Conservation (phyloP, 208 protist genomes). For the Lotmaria passim region DNA sequence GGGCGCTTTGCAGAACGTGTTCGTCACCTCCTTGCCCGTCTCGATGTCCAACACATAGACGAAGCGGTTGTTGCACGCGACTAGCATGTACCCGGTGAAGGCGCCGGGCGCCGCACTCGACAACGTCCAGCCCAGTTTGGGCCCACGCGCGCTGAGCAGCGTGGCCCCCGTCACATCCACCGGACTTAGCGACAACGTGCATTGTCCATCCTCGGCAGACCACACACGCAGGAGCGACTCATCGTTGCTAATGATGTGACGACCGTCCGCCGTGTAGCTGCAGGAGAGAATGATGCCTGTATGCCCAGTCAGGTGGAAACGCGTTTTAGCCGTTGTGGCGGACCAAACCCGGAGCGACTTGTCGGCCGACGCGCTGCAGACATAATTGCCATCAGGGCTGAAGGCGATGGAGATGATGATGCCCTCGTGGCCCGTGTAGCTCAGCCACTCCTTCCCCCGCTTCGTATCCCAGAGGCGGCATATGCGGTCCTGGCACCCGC, state of each 20-base stretch:
- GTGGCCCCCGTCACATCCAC: slow-evolving; percentile 53
- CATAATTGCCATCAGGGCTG: slow-evolving; percentile 68
- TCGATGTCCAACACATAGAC: slow-evolving; percentile 84
- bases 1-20: slow-evolving; percentile 81
- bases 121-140: slow-evolving; percentile 79
- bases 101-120: slow-evolving; percentile 73
- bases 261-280: slow-evolving; percentile 76
- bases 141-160: slow-evolving; percentile 24
- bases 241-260: slow-evolving; percentile 90
- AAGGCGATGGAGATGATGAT: slow-evolving; percentile 88
- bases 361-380: slow-evolving; percentile 85
- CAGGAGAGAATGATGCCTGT: slow-evolving; percentile 83
- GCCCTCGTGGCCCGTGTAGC: slow-evolving; percentile 75
- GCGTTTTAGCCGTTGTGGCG: slow-evolving; percentile 63
- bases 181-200: slow-evolving; percentile 60
- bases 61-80: slow-evolving; percentile 85
- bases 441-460: slow-evolving; percentile 65
- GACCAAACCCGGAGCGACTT: slow-evolving; percentile 89
- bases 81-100: slow-evolving; percentile 74
- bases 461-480: slow-evolving; percentile 87
- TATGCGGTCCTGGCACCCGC: slow-evolving; percentile 88
- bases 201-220: slow-evolving; percentile 62
- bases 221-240: slow-evolving; percentile 81
- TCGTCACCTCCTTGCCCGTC: slow-evolving; percentile 69
- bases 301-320: slow-evolving; percentile 74